phyloP scores from a whole-genome alignment of 1,284 basidiomycete genomes.

The Retiboletus flavoniger region DNA sequence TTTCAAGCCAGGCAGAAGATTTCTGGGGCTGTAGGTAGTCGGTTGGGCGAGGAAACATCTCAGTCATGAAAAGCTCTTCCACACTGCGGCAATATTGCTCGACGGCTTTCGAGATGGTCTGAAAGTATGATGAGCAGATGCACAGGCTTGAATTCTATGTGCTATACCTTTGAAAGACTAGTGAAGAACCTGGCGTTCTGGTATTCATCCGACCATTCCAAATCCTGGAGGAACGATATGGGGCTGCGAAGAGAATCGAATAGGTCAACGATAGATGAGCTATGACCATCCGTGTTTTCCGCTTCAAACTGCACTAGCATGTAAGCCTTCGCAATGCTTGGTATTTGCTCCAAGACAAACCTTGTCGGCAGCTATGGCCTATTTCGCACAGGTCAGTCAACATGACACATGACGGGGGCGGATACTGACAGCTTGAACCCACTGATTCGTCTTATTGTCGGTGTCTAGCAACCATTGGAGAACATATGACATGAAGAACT shows the following conservation, averaged over 20 bases:
- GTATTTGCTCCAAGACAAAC: constrained; percentile 41
- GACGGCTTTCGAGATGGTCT: constrained; percentile 90
- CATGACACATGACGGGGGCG: not conserved
- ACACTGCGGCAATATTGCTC: constrained; percentile 90
- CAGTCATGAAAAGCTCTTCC: constrained; percentile 87
- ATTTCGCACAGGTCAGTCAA: constrained; percentile 10
- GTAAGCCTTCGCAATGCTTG: constrained; percentile 9
- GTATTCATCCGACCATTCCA: constrained; percentile 91
- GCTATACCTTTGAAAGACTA: constrained; percentile 71
- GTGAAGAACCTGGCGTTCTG: constrained; percentile 92
- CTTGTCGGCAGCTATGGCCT: constrained; percentile 87
- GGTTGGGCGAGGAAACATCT: constrained; percentile 87
- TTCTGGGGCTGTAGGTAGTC: constrained; percentile 79
- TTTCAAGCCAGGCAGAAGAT: constrained; percentile 93
- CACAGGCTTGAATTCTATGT: not conserved
- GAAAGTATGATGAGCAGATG: constrained; percentile 5
- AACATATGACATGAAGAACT: constrained; percentile 88
- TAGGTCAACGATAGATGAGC: constrained; percentile 94
- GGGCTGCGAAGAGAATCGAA: constrained; percentile 94
- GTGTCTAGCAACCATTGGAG: constrained; percentile 89
- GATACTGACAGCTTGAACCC: constrained; percentile 83
- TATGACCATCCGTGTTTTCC: constrained; percentile 81
- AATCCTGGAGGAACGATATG: constrained; percentile 81
- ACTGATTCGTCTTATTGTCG: constrained; percentile 87
- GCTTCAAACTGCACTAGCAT: constrained; percentile 70